Evolutionary conservation across 129 eudicot genomes (phyloP).

Genomic region (Escallonia herrerae): DNA sequence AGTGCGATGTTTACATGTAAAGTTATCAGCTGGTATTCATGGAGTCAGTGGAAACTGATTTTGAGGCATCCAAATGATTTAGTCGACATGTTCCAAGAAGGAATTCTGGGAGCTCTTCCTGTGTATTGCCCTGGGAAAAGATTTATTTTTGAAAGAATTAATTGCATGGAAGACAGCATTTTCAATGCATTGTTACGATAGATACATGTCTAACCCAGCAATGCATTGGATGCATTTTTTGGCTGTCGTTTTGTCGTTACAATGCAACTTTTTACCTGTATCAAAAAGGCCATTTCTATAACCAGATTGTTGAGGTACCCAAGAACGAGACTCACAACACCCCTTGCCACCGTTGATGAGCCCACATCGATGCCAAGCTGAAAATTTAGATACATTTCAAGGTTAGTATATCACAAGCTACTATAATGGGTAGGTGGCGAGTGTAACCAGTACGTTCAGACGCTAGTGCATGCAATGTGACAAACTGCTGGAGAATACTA

Average conservation of each 20-base stretch:
- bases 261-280: conserved; percentile 43
- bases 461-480: no score
- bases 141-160: not conserved
- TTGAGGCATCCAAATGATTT: conserved; percentile 61
- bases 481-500: no score
- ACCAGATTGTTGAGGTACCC: conserved; percentile 80
- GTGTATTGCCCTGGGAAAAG: conserved; percentile 53
- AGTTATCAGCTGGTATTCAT: conserved; percentile 20
- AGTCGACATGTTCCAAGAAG: conserved; percentile 86
- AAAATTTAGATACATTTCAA: conserved; percentile 10
- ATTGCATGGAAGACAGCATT: no score
- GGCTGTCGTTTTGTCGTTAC: not conserved
- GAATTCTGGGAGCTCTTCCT: conserved; percentile 78
- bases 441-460: no score
- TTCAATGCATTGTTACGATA: no score
- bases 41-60: conserved; percentile 44
- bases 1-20: not conserved
- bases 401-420: not conserved
- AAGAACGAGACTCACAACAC: conserved; percentile 82
- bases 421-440: no score
- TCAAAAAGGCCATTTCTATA: conserved; percentile 74
- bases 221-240: not conserved
- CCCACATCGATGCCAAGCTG: conserved; percentile 87
- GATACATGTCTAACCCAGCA: no score
- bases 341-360: conserved; percentile 88